These are phyloP conservation scores for Ceratocystis destructans DNA, from an alignment of 2,329 filamentous ascomycete genomes.

Conservation along the genomic window DNA sequence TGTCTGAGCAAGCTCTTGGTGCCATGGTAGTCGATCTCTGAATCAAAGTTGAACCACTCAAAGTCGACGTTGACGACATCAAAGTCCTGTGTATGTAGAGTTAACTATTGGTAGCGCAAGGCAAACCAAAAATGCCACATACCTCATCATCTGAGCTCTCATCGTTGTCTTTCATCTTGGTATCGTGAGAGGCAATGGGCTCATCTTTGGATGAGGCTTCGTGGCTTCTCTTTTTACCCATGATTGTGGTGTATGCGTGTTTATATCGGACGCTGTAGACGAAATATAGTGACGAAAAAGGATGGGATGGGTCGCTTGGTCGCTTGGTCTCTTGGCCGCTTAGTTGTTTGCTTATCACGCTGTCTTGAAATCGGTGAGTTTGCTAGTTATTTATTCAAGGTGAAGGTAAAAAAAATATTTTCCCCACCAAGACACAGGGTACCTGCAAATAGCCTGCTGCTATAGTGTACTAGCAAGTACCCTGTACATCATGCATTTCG, in stretches of 20 bases:
- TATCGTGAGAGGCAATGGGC: slow-evolving; percentile 33
- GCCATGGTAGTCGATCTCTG: slow-evolving; percentile 85
- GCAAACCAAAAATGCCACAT: slow-evolving; percentile 20
- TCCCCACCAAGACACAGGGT: background rate
- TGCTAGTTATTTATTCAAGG: background rate
- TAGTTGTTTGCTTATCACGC: background rate
- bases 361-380: background rate
- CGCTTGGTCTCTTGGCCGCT: background rate
- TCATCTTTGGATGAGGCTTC: slow-evolving; percentile 33
- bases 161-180: slow-evolving; percentile 32
- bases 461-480: background rate
- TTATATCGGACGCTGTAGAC: background rate
- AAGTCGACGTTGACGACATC: slow-evolving; percentile 93
- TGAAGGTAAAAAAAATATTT: slow-evolving; percentile 1
- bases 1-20: slow-evolving; percentile 82
- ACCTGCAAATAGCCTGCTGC: background rate
- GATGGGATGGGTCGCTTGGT: background rate
- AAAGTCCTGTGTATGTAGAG: slow-evolving; percentile 48
- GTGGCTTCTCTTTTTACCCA: slow-evolving; percentile 40
- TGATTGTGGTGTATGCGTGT: slow-evolving; percentile 22
- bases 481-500: background rate
- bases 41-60: slow-evolving; percentile 94
- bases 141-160: slow-evolving; percentile 43
- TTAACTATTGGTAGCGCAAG: slow-evolving; percentile 17
- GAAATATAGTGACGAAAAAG: background rate